These are phyloP conservation scores for Dalbergia cultrata DNA, from an alignment of 306 rosid species.

Conservation along the genomic window DNA sequence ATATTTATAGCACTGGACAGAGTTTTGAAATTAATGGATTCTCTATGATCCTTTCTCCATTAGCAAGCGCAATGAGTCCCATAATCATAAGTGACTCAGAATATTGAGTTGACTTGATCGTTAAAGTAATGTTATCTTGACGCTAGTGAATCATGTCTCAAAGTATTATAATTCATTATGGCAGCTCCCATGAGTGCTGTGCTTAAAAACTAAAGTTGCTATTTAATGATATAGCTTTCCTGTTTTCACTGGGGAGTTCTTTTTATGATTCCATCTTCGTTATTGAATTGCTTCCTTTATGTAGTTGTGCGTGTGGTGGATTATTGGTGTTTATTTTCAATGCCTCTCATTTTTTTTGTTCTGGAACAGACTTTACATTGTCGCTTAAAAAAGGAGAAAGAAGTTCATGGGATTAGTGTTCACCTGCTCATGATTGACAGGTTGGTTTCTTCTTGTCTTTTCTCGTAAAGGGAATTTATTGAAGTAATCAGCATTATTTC, in stretches of 20 bases:
- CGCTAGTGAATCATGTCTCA: neutral
- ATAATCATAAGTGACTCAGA: neutral
- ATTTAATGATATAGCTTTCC: neutral
- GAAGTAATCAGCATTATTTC: neutral
- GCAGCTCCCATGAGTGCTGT: neutral
- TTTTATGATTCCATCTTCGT: neutral
- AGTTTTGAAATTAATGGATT: neutral
- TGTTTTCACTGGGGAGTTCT: neutral
- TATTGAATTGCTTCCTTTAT: slow-evolving; percentile 4
- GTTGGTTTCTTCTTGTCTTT: slow-evolving; percentile 51
- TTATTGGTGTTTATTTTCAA: neutral
- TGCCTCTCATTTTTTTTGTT: slow-evolving; percentile 8
- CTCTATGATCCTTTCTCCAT: neutral
- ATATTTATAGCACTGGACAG: neutral
- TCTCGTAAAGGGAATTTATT: neutral
- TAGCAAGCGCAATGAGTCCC: neutral
- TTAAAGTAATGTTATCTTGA: neutral
- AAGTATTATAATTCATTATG: neutral
- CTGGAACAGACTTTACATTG: slow-evolving; percentile 65
- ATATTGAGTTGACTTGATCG: neutral
- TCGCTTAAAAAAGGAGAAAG: slow-evolving; percentile 70
- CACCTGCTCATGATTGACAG: slow-evolving; percentile 85
- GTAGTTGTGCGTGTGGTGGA: slow-evolving; percentile 1
- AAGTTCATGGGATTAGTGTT: slow-evolving; percentile 59
- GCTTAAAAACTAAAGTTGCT: neutral